Conservation (phyloP, 2,329 filamentous ascomycete genomes). For the Penicillium sp. region DNA sequence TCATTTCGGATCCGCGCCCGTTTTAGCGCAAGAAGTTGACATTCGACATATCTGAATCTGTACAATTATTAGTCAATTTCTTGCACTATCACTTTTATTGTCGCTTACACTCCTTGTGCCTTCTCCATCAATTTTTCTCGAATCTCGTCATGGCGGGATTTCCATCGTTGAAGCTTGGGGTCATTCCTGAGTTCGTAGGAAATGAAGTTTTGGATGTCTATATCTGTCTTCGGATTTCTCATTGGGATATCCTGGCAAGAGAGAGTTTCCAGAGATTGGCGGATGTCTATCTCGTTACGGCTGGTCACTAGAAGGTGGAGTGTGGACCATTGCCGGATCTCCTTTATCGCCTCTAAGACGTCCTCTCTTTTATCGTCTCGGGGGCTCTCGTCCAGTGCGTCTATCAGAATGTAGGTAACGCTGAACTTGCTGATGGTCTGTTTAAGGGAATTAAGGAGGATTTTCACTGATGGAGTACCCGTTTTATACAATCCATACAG, state of each 20-base stretch:
- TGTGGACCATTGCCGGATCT: constrained; percentile 10
- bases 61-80: constrained; percentile 3
- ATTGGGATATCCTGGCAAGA: background rate
- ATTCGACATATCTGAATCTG: constrained; percentile 33
- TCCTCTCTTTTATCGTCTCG: constrained; percentile 3
- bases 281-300: constrained; percentile 15
- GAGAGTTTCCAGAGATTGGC: background rate
- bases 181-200: constrained; percentile 15
- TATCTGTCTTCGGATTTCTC: constrained; percentile 13
- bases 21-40: constrained; percentile 22
- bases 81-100: background rate
- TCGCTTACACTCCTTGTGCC: constrained; percentile 14
- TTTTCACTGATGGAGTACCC: background rate
- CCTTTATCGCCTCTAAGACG: background rate
- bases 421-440: background rate
- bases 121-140: background rate
- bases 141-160: constrained; percentile 12
- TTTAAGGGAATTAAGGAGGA: background rate
- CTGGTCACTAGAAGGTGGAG: constrained; percentile 29
- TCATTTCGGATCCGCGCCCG: constrained; percentile 15
- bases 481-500: background rate
- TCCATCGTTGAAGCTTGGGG: constrained; percentile 15
- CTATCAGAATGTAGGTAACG: constrained; percentile 8
- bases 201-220: constrained; percentile 25
- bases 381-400: constrained; percentile 17